Evolutionary conservation across 352 stramenopile genomes (phyloP).

Genomic region (Pythium volutum): DNA sequence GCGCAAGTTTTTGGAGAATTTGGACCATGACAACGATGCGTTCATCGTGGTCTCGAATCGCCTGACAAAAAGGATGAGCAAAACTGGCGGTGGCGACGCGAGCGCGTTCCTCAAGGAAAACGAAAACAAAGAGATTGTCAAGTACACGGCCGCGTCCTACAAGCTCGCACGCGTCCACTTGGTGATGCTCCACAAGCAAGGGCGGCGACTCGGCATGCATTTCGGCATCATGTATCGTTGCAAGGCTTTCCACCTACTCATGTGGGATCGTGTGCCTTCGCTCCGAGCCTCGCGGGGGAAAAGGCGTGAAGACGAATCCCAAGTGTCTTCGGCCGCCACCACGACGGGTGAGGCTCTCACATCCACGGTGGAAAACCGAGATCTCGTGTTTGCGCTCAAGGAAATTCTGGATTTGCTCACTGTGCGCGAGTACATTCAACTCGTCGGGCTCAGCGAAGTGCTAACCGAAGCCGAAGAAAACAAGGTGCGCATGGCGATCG

Average conservation of each 20-base stretch:
- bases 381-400: constrained; percentile 58
- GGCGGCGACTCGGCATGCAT: constrained; percentile 64
- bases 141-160: constrained; percentile 61
- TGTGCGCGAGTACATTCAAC: constrained; percentile 69
- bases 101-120: constrained; percentile 25
- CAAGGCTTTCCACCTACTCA: constrained; percentile 55
- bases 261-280: constrained; percentile 47
- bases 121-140: constrained; percentile 51
- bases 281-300: constrained; percentile 1
- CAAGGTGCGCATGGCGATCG: constrained; percentile 41
- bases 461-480: constrained; percentile 63
- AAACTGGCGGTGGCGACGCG: constrained; percentile 8
- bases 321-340: background rate
- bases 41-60: constrained; percentile 65
- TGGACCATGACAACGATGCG: constrained; percentile 52
- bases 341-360: background rate
- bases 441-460: constrained; percentile 64
- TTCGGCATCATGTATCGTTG: constrained; percentile 74
- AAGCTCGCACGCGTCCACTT: constrained; percentile 58
- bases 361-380: background rate
- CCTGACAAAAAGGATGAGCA: constrained; percentile 17
- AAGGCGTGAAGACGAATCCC: background rate
- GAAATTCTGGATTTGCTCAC: constrained; percentile 64
- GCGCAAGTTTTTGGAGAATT: constrained; percentile 52
- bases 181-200: constrained; percentile 63